Conservation (phyloP, 2,329 filamentous ascomycete species). For the Cladosporium colombiae region DNA sequence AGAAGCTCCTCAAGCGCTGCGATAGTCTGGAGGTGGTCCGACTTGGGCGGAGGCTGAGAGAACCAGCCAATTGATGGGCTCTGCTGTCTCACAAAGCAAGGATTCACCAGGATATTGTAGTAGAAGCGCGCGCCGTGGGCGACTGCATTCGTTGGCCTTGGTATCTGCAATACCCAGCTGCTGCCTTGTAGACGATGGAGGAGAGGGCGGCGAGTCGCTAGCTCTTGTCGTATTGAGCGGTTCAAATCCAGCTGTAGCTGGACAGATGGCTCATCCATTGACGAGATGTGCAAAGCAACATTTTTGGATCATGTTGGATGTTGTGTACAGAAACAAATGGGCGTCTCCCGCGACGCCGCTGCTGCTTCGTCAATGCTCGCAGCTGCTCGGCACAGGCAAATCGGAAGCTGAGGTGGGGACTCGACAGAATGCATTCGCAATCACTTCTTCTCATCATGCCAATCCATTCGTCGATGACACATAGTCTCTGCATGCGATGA, state of each 20-base stretch:
- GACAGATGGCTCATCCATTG: slow-evolving; percentile 33
- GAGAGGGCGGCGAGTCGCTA: slow-evolving; percentile 51
- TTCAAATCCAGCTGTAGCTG: slow-evolving; percentile 49
- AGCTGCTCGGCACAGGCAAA: slow-evolving; percentile 8
- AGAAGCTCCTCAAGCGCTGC: slow-evolving; percentile 57
- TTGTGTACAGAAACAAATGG: not conserved
- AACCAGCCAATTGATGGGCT: not conserved
- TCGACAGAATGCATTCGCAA: not conserved
- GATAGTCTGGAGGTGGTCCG: slow-evolving; percentile 46
- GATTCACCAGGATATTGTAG: slow-evolving; percentile 67
- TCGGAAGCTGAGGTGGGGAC: not conserved
- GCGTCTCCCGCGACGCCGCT: not conserved
- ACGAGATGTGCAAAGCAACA: not conserved
- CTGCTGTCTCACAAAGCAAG: slow-evolving; percentile 57
- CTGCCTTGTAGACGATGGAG: slow-evolving; percentile 68
- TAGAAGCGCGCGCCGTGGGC: slow-evolving; percentile 51
- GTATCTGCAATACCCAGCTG: slow-evolving; percentile 67
- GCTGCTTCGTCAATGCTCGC: slow-evolving; percentile 5
- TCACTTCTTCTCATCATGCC: not conserved
- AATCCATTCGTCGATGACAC: not conserved
- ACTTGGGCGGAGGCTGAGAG: not conserved
- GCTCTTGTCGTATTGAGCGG: slow-evolving; percentile 41
- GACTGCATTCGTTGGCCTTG: slow-evolving; percentile 50
- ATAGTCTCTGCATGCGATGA: no score
- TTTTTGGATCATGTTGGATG: slow-evolving; percentile 2